Conservation (phyloP, 345 rosid genomes). For the Barbarea vulgaris region DNA sequence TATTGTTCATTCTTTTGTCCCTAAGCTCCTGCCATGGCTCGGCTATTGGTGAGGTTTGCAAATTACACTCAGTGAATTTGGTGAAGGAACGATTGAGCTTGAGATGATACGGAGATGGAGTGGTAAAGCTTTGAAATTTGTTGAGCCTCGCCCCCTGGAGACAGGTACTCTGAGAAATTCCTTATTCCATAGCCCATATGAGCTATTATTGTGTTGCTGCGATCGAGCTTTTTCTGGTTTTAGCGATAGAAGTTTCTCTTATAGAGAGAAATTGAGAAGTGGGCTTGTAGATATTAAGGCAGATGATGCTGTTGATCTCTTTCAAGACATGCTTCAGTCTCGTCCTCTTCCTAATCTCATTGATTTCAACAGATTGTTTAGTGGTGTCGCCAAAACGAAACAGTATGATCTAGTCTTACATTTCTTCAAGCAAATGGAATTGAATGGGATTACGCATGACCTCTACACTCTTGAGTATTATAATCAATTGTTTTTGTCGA, state of each 20-base stretch:
- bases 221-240: neutral
- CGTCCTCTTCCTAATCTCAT: constrained; percentile 10
- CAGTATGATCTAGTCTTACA: neutral
- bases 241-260: neutral
- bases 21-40: too few relatives aligned
- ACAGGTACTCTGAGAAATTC: neutral
- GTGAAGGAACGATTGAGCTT: neutral
- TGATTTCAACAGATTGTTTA: constrained; percentile 5
- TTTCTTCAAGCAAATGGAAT: constrained; percentile 6
- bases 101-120: neutral
- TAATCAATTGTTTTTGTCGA: constrained; percentile 17
- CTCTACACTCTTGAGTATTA: constrained; percentile 21
- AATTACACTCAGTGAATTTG: too few relatives aligned
- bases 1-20: too few relatives aligned
- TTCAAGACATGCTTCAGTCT: constrained; percentile 11
- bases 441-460: constrained; percentile 16
- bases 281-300: neutral
- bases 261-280: neutral
- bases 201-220: neutral
- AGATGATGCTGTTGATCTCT: neutral
- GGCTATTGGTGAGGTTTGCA: too few relatives aligned
- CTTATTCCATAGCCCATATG: too few relatives aligned
- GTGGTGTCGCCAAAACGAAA: neutral
- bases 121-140: neutral
- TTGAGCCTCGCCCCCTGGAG: neutral